Evolutionary conservation across 2,329 filamentous ascomycete species (phyloP).

Genomic region (Alternaria rosae): DNA sequence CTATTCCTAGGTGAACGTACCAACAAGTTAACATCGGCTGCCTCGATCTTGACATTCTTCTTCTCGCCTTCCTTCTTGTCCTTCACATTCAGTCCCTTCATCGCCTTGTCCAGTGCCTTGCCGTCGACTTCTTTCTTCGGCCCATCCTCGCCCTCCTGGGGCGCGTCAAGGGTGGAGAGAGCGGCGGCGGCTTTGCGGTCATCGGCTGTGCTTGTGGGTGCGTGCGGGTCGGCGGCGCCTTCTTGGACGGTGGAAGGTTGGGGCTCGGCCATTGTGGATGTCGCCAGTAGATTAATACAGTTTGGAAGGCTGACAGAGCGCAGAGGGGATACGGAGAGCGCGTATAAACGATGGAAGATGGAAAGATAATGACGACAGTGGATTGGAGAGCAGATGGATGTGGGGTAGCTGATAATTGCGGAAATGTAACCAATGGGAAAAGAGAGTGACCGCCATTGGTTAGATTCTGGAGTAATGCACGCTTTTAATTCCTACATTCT

Average conservation of each 20-base stretch:
- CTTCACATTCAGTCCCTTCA: slow-evolving; percentile 66
- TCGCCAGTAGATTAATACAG: not conserved
- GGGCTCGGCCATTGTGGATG: slow-evolving; percentile 64
- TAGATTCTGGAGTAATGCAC: not conserved
- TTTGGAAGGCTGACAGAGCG: not conserved
- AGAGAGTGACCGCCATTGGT: slow-evolving; percentile 24
- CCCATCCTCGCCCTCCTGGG: slow-evolving; percentile 57
- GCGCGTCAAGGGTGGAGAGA: slow-evolving; percentile 71
- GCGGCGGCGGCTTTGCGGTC: slow-evolving; percentile 80
- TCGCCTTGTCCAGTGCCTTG: slow-evolving; percentile 74
- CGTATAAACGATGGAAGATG: not conserved
- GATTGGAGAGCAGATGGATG: slow-evolving; percentile 7
- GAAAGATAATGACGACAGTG: not conserved
- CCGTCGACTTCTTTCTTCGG: slow-evolving; percentile 69
- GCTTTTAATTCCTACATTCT: not conserved
- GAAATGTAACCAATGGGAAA: slow-evolving; percentile 25
- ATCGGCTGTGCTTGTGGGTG: slow-evolving; percentile 67
- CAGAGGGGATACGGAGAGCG: not conserved
- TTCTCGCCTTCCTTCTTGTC: slow-evolving; percentile 51
- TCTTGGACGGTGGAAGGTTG: slow-evolving; percentile 67
- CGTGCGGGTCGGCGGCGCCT: slow-evolving; percentile 61
- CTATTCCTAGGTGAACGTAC: slow-evolving; percentile 58
- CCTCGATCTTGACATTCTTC: slow-evolving; percentile 73
- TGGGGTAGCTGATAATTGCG: slow-evolving; percentile 14
- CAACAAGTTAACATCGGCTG: slow-evolving; percentile 73